Evolutionary conservation across 306 rosid genomes (phyloP), one percentile per base, ranked within the genome.

Genomic region (Casuarina glauca): DNA sequence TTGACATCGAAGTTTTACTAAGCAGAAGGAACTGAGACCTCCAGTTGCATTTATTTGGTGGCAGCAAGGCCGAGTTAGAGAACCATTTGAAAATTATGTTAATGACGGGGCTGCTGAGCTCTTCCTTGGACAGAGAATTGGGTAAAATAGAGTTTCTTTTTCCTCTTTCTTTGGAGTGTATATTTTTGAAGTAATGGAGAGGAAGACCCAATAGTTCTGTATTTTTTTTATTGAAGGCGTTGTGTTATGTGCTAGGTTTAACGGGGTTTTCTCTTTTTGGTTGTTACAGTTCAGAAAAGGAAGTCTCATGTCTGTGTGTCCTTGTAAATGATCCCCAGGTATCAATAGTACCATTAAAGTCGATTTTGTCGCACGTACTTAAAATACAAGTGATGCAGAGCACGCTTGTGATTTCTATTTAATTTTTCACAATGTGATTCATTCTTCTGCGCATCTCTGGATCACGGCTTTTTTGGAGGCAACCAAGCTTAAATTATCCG

Each of bases 171-270:
- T 60, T 50, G 36, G 76, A 74, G 82, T 74, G 84, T 77, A 78
- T 80, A 81, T 84, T 74, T 79, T 76, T 78, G 71, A 72, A 87
- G 82, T 69, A 78, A 74, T 66, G 80, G 71, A 71, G 76, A 54
- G 83, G 78, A 72, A 55, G 84, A 76, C 53, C 44, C 36, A 41
- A 60, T 72, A 75, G 88, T 61, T 78, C 42, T 69, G 72, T 72
- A 38, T 55, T 70, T 63, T 69, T 73, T 16, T 26, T 26, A 26
- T 26, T 26, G 32, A 8, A 67, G 74, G 72, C 58, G 16, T 58
- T 63, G 67, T 32, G 35, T 78, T 79, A 41, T 42, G 35, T 82
- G 48, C 62, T 66, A 51, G 81, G 81, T 51, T 79, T 62, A 16
- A 69, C 16, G 46, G 48, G 9, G 5, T 48, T n/a, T 10, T 53